phyloP scores from a whole-genome alignment of 75 land plant species.

The Selaginella moellendorffii region DNA sequence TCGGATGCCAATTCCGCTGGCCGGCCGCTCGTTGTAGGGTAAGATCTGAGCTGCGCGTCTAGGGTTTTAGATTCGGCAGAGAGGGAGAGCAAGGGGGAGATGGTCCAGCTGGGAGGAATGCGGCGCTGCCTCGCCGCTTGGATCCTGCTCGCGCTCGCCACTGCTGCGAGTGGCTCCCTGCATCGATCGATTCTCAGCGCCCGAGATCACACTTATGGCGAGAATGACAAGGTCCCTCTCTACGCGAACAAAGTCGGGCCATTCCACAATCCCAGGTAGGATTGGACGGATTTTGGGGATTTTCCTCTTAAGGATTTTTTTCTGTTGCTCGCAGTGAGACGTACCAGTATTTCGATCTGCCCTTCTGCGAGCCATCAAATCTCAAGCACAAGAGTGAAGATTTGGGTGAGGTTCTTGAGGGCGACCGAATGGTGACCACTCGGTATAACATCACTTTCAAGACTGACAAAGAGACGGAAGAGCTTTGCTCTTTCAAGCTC shows the following conservation, averaged over 20 bases:
- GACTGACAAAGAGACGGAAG: constrained; percentile 27
- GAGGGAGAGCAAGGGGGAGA: no score
- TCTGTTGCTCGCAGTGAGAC: constrained; percentile 64
- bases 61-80: no score
- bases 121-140: no score
- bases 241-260: constrained; percentile 64
- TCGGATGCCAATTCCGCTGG: no score
- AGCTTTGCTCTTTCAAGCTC: constrained; percentile 43
- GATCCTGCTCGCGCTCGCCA: constrained; percentile 65
- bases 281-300: no score
- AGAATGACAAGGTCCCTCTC: constrained; percentile 34
- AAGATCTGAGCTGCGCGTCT: no score
- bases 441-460: constrained; percentile 48
- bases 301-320: no score
- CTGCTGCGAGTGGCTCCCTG: constrained; percentile 53
- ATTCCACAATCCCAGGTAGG: constrained; percentile 57
- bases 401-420: constrained; percentile 84
- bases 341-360: constrained; percentile 76
- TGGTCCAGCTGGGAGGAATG: no score
- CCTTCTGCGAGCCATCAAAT: constrained; percentile 72
- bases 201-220: constrained; percentile 36
- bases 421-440: constrained; percentile 64
- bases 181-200: background rate
- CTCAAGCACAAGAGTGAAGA: constrained; percentile 40
- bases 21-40: no score